phyloP scores from a whole-genome alignment of 371 early-diverging fungal genomes.

The Saksenaea oblongispora region DNA sequence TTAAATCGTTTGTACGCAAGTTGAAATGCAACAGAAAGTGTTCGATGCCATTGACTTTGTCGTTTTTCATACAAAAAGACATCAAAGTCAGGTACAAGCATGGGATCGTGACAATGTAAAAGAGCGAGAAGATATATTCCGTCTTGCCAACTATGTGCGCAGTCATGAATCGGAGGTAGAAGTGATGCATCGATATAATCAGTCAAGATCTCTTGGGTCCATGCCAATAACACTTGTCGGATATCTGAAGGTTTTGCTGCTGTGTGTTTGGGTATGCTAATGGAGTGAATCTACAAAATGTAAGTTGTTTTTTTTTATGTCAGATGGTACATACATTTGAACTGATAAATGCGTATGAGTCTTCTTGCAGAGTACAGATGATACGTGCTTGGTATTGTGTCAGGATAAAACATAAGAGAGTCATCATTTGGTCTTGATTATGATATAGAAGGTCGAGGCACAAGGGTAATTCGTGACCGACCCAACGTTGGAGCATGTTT shows the following conservation, averaged over 20 bases:
- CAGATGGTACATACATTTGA: conserved; percentile 27
- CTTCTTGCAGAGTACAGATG: conserved; percentile 22
- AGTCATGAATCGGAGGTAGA: conserved; percentile 54
- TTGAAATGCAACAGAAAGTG: conserved; percentile 21
- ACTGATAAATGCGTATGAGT: conserved; percentile 27
- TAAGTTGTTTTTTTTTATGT: background rate
- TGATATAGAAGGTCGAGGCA: conserved; percentile 10
- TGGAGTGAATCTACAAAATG: conserved; percentile 14
- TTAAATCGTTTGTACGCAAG: conserved; percentile 21
- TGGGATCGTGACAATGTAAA: conserved; percentile 66
- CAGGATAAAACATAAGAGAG: conserved; percentile 34
- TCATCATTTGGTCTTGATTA: conserved; percentile 24
- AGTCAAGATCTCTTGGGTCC: conserved; percentile 60
- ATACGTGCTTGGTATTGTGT: conserved; percentile 33
- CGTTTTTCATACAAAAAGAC: conserved; percentile 13
- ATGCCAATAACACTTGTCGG: conserved; percentile 54
- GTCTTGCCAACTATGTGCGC: conserved; percentile 61
- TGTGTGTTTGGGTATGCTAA: conserved; percentile 30
- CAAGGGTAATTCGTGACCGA: conserved; percentile 2
- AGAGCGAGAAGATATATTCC: conserved; percentile 67
- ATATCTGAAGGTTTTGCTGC: conserved; percentile 36
- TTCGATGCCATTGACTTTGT: conserved; percentile 14
- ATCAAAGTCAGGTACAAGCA: conserved; percentile 55
- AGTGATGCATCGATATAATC: conserved; percentile 55
- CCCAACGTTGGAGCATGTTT: conserved; percentile 4